Base-by-base conservation (phyloP, 2,329 filamentous ascomycete species). In the Aureobasidium sp. region DNA sequence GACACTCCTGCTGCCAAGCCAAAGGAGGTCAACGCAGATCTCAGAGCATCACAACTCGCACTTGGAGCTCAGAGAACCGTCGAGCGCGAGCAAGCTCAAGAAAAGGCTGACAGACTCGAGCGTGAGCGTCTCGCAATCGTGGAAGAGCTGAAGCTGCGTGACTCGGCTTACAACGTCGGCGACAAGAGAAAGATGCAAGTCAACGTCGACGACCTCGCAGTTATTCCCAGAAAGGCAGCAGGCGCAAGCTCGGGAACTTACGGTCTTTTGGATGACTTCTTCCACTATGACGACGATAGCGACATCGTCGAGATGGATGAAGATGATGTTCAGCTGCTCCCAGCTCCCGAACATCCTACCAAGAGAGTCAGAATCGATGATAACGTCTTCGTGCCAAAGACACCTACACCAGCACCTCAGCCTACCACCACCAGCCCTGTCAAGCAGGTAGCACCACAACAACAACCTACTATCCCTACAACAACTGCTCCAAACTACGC, bases 321-420 rank as follows among this genome's bases (percentile, higher is more conserved):
- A 6, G 64, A 65, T 32, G 59, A 62, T 10, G 57, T 64, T 32
- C 59, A 60, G 13, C 54, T 59, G n/a, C 49, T 58, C 30, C 21
- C 30, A 58, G 11, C 25, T 16, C 9, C 59, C 7, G 61, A 64
- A 37, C 29, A 61, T 10, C 10, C 54, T 21, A 36, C 64, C 48
- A 66, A 66, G 59, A 62, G 50, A 25, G 27, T 47, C 41, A 53
- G 62, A 47, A 55, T 59, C 29, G 65, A 62, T 11, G 60, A 62
- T 4, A 66, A 66, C 37, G 60, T 66, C 55, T 66, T 66, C 63
- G 36, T 59, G 30, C 57, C 61, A 13, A 61, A 49, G 37, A 59
- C 61, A 3, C 53, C 62, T 32, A 21, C 21, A 1, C 21, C 21
- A 21, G 27, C 45, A 30, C 13, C 27, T 48, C 42, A 59, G 13